Conservation (phyloP, 768 basidiomycete genomes). For the Lactarius psammicola region DNA sequence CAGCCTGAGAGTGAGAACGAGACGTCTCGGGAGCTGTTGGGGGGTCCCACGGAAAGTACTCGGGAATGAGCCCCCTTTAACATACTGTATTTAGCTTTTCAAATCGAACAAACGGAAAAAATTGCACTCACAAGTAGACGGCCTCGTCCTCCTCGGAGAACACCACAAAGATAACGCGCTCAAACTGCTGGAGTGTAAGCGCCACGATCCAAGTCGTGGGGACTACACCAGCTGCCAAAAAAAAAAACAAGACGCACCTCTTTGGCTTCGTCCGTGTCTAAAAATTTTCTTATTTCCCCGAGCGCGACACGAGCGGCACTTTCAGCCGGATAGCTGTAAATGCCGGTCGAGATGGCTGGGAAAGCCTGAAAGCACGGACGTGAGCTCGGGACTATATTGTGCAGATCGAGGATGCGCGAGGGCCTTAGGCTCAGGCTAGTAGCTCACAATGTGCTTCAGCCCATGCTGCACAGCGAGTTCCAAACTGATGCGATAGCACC, state of each 20-base stretch:
- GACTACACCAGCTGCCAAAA: not conserved
- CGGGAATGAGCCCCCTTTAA: slow-evolving; percentile 17
- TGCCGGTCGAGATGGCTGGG: slow-evolving; percentile 74
- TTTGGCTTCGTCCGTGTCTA: slow-evolving; percentile 51
- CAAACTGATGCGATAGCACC: slow-evolving; percentile 67
- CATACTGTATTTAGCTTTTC: slow-evolving; percentile 2
- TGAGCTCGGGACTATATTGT: not conserved
- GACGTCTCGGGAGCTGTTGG: not conserved
- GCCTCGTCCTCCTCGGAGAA: slow-evolving; percentile 63
- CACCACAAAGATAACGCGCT: slow-evolving; percentile 72
- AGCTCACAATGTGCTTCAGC: slow-evolving; percentile 64
- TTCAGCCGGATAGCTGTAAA: slow-evolving; percentile 74
- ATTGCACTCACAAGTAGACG: slow-evolving; percentile 58
- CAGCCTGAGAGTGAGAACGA: not conserved
- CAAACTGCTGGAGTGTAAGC: slow-evolving; percentile 39
- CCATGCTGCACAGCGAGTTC: slow-evolving; percentile 57
- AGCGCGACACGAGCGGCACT: slow-evolving; percentile 74
- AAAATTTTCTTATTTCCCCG: slow-evolving; percentile 51
- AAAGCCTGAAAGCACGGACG: slow-evolving; percentile 54
- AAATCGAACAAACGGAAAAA: not conserved
- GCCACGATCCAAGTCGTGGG: not conserved
- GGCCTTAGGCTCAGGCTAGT: slow-evolving; percentile 2
- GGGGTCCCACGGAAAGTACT: slow-evolving; percentile 18
- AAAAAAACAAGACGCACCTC: slow-evolving; percentile 32
- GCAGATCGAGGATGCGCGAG: not conserved